Evolutionary conservation across 257 asterid genomes (phyloP).

Genomic region (Asclepias syriaca): DNA sequence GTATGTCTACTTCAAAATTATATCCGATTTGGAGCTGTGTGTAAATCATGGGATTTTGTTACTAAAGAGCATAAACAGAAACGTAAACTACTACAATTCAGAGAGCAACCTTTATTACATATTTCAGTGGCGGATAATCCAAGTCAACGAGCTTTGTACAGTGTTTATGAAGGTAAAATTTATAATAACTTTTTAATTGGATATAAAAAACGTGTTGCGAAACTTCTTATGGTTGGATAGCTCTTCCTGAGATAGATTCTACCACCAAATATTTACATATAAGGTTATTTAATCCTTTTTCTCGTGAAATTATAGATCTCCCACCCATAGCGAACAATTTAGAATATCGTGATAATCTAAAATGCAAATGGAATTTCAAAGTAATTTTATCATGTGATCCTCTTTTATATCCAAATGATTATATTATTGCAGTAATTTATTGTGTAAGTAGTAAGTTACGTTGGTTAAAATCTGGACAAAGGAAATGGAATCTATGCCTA

Average conservation of each 20-base stretch:
- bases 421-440: not conserved
- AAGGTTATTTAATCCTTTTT: not conserved
- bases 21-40: too few relatives aligned
- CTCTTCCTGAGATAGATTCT: not conserved
- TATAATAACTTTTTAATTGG: not conserved
- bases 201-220: not conserved
- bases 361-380: too few relatives aligned
- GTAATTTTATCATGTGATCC: constrained; percentile 3
- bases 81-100: not conserved
- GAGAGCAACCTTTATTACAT: not conserved
- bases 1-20: not conserved
- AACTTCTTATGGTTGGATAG: not conserved
- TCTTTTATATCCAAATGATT: not conserved
- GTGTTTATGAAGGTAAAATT: not conserved
- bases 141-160: not conserved
- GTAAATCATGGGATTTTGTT: too few relatives aligned
- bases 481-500: not conserved
- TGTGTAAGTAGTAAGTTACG: fast-evolving
- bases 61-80: too few relatives aligned
- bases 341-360: too few relatives aligned
- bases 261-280: not conserved
- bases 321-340: not conserved
- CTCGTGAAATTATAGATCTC: not conserved
- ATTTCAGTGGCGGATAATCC: not conserved
- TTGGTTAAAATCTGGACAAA: not conserved